phyloP scores from a whole-genome alignment of 352 stramenopile genomes.

The Pythium aquatile region DNA sequence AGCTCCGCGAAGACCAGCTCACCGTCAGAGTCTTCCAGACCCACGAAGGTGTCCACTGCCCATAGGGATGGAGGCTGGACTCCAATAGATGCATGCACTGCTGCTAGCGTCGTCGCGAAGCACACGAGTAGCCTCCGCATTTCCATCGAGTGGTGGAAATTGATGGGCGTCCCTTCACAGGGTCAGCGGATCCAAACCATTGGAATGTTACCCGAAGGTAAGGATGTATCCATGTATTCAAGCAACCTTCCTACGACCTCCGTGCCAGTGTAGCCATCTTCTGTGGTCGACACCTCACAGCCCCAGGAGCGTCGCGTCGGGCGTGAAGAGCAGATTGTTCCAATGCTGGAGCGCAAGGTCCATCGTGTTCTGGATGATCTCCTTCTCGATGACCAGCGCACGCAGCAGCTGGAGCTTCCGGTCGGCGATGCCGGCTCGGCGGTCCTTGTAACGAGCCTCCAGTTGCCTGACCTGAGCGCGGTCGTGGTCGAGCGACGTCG shows the following conservation, averaged over 20 bases:
- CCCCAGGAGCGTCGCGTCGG: conserved; percentile 41
- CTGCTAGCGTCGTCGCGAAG: neutral
- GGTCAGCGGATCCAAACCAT: neutral
- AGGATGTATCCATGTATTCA: conserved; percentile 15
- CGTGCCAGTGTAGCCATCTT: conserved; percentile 13
- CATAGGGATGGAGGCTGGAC: conserved; percentile 2
- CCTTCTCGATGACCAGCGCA: conserved; percentile 55
- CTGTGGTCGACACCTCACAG: neutral
- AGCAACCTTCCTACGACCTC: conserved; percentile 12
- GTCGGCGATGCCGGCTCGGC: conserved; percentile 7
- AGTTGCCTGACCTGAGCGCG: conserved; percentile 6
- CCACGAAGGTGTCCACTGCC: conserved; percentile 30
- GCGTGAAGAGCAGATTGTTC: conserved; percentile 42
- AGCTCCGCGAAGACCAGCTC: conserved; percentile 23
- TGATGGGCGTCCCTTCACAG: conserved; percentile 8
- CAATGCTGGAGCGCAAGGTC: conserved; percentile 44
- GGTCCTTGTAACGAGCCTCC: conserved; percentile 13
- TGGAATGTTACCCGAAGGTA: conserved; percentile 14
- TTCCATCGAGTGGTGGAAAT: neutral
- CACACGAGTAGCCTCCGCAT: neutral
- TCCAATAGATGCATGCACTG: neutral
- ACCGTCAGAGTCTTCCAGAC: conserved; percentile 11
- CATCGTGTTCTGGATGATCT: conserved; percentile 54
- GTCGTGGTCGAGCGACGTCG: conserved; percentile 29
- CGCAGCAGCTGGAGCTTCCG: conserved; percentile 35